Evolutionary conservation across 257 asterid genomes (phyloP).

Genomic region (Capsicum baccatum): DNA sequence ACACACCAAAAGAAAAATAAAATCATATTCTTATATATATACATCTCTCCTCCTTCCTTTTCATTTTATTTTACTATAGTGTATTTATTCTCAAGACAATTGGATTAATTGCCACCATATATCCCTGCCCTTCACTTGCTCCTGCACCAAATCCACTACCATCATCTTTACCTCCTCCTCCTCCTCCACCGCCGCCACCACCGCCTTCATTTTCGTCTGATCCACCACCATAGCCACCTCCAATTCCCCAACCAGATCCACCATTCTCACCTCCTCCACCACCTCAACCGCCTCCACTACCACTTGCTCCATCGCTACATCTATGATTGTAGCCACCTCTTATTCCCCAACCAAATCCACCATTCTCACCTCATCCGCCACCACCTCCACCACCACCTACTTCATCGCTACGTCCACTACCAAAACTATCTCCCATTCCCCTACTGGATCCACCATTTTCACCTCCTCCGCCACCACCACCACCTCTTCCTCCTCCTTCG

Average conservation of each 20-base stretch:
- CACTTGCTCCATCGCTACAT: neutral
- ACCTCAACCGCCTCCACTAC: neutral
- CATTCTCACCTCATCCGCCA: neutral
- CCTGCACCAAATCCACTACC: constrained; percentile 6
- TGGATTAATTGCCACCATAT: neutral
- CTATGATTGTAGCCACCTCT: neutral
- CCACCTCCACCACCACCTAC: neutral
- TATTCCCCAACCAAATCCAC: neutral
- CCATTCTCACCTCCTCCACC: neutral
- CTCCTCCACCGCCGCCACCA: neutral
- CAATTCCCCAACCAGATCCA: neutral
- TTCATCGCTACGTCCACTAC: neutral
- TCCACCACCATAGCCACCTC: neutral
- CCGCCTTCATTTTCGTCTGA: neutral
- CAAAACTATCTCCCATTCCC: neutral
- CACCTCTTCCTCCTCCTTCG: neutral
- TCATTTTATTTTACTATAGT: too few relatives aligned
- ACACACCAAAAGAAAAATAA: too few relatives aligned
- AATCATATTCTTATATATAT: too few relatives aligned
- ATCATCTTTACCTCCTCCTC: neutral
- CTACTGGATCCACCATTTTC: neutral
- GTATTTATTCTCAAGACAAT: too few relatives aligned
- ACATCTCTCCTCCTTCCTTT: too few relatives aligned
- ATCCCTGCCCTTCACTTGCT: constrained; percentile 21
- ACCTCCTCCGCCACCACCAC: neutral